Percentiles rank a stretch among this genome's conserved stretches.
Evolutionary conservation across 495 filamentous ascomycete species (phyloP).

Genomic region (Penicillium psychrofluorescens): DNA sequence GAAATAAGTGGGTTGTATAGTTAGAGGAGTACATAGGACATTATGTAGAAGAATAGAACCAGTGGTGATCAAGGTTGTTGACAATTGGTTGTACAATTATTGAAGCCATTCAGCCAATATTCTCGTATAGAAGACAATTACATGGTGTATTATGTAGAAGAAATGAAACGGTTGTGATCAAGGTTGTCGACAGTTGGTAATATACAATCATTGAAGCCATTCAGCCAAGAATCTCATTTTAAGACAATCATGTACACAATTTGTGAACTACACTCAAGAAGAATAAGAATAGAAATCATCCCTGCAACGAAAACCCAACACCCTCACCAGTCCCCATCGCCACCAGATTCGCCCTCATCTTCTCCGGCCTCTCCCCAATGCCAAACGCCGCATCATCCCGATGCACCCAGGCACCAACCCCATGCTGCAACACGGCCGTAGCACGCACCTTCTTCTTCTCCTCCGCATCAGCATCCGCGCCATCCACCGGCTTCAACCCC

Average conservation of each 20-base stretch:
- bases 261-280: not conserved
- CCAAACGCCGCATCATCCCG: constrained; percentile 44
- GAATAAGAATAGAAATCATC: not conserved
- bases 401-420: constrained; percentile 67
- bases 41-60: too few relatives aligned
- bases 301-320: constrained; percentile 50
- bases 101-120: not conserved
- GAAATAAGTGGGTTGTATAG: too few relatives aligned
- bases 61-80: too few relatives aligned
- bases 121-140: too few relatives aligned
- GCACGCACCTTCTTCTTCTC: constrained; percentile 47
- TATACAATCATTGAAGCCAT: not conserved
- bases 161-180: too few relatives aligned
- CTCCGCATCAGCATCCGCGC: constrained; percentile 10
- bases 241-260: constrained; percentile 1
- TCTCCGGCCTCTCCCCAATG: constrained; percentile 44
- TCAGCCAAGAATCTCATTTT: not conserved
- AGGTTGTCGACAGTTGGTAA: too few relatives aligned
- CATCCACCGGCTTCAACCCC: constrained; percentile 48
- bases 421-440: constrained; percentile 81
- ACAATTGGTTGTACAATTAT: too few relatives aligned
- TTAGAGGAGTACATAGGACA: not conserved
- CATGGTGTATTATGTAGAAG: not conserved
- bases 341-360: constrained; percentile 46
- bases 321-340: constrained; percentile 53